A percentile compares a stretch with the other conserved stretches of the same genome.
Conservation (phyloP, 1,139 yeast genomes). For the Lodderomyces orthopsilosis region DNA sequence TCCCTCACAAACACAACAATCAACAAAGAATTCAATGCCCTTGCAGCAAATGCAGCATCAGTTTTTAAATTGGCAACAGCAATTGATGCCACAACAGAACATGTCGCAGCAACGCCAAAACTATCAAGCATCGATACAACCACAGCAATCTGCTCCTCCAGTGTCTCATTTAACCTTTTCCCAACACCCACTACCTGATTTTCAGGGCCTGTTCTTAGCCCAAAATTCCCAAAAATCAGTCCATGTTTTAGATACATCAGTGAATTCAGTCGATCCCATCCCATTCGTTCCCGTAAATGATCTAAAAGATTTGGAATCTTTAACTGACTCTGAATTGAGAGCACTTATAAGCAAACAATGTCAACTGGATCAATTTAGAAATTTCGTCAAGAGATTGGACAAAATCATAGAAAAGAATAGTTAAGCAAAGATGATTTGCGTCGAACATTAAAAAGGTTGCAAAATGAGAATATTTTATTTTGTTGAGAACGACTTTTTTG, state of each 20-base stretch:
- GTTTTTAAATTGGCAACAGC: not conserved
- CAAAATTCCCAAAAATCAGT: not conserved
- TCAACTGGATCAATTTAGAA: slow-evolving; percentile 11
- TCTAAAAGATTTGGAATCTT: slow-evolving; percentile 10
- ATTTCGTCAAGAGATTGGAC: slow-evolving; percentile 12
- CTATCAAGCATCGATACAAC: too few relatives aligned
- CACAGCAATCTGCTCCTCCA: not conserved
- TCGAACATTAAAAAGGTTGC: not conserved
- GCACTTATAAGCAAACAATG: slow-evolving; percentile 12
- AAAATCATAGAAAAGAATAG: slow-evolving; percentile 8
- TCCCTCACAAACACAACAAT: not conserved
- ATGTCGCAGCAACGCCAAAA: too few relatives aligned
- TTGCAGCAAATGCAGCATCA: slow-evolving; percentile 1
- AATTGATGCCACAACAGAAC: too few relatives aligned
- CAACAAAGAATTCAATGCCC: not conserved
- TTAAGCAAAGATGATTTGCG: not conserved
- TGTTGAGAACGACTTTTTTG: not conserved
- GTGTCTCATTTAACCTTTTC: too few relatives aligned
- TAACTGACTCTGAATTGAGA: slow-evolving; percentile 15
- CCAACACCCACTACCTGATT: too few relatives aligned
- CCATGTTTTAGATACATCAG: not conserved
- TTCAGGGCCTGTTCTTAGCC: not conserved
- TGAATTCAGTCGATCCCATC: not conserved
- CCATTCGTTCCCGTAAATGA: slow-evolving; percentile 6
- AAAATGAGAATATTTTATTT: not conserved